These are phyloP conservation scores for Vitis cinerea DNA, from an alignment of 164 flowering plant genomes.

Conservation along the genomic window DNA sequence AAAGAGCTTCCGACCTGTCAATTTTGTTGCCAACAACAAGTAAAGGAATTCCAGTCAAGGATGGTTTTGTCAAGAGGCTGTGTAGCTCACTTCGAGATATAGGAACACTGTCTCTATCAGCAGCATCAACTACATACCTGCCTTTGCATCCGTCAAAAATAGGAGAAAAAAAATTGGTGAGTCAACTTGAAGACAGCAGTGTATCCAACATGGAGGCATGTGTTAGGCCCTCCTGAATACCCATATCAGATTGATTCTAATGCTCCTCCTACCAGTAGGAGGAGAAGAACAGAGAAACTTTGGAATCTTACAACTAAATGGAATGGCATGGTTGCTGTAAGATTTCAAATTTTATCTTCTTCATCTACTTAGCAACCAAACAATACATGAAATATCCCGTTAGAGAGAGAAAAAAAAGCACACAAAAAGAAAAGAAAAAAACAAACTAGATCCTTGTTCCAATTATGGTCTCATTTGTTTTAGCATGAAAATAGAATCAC, in stretches of 20 bases:
- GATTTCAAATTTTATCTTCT: not conserved
- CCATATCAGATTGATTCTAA: too few relatives aligned
- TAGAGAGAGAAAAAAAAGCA: too few relatives aligned
- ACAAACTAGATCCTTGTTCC: too few relatives aligned
- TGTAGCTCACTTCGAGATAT: conserved; percentile 77
- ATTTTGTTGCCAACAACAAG: conserved; percentile 87
- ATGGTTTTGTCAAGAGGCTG: conserved; percentile 72
- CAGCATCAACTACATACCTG: conserved; percentile 95
- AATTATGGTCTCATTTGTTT: not conserved
- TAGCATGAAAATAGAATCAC: not conserved
- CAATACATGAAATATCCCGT: too few relatives aligned
- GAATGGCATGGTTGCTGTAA: not conserved
- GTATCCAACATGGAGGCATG: not conserved
- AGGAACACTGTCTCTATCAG: conserved; percentile 86
- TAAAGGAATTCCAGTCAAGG: conserved; percentile 74
- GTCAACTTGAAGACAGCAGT: not conserved
- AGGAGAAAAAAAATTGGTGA: not conserved
- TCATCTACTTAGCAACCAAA: not conserved
- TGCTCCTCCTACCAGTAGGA: too few relatives aligned
- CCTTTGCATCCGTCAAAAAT: conserved; percentile 8
- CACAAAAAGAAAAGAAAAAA: too few relatives aligned
- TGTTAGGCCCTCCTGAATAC: not conserved
- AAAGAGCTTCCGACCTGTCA: conserved; percentile 89
- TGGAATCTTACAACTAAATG: too few relatives aligned
- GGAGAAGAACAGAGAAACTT: too few relatives aligned